Evolutionary conservation across 106 monocot genomes (phyloP).

Genomic region (Triglochin maritima): DNA sequence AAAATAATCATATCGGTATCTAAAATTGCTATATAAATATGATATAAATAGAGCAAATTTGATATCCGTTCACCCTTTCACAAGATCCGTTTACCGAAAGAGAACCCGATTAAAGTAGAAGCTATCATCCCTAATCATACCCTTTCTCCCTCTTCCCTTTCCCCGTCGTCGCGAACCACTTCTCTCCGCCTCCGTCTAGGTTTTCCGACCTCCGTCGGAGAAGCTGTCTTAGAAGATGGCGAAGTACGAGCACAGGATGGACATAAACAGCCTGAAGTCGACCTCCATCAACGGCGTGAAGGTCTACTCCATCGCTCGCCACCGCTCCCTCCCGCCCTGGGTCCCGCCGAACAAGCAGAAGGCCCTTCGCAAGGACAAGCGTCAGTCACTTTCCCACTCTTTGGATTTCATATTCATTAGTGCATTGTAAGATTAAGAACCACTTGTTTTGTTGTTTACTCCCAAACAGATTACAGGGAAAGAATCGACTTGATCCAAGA

Average conservation of each 20-base stretch:
- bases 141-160: neutral
- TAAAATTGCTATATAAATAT: too few species aligned
- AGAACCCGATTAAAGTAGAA: too few species aligned
- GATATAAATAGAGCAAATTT: too few species aligned
- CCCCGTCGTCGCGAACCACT: neutral
- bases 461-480: constrained; percentile 17
- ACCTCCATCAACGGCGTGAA: constrained; percentile 74
- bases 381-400: constrained; percentile 7
- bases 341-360: constrained; percentile 61
- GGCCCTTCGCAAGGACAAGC: constrained; percentile 63
- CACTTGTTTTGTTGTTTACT: neutral
- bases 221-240: neutral
- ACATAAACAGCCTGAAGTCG: constrained; percentile 34
- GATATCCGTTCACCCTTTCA: too few species aligned
- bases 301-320: constrained; percentile 55
- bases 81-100: too few species aligned
- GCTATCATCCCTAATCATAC: too few species aligned
- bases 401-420: neutral
- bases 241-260: constrained; percentile 3
- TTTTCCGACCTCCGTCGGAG: too few species aligned
- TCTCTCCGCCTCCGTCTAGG: too few species aligned
- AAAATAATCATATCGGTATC: too few species aligned
- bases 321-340: constrained; percentile 44
- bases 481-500: constrained; percentile 90
- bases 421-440: neutral